Base-by-base conservation (phyloP, 1,139 yeast species). In the Debaryomyces coudertii region DNA sequence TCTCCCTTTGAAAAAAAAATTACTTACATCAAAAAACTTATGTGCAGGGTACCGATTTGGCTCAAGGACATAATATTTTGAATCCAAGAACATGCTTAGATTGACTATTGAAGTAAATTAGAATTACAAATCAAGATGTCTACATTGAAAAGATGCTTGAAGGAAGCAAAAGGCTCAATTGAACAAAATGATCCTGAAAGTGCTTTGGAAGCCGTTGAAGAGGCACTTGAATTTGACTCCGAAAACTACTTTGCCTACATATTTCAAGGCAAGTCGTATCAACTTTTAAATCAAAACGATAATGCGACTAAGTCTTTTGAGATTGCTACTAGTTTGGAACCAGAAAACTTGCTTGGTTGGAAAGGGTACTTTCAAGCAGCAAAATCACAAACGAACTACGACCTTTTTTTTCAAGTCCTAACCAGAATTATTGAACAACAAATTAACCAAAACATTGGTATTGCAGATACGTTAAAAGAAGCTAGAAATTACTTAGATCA, bases 281-380 rank as follows among this genome's bases (percentile, higher is more conserved):
- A 79, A 48, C 62, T 77, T 27, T 59, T 73, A 47, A 63, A 69
- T 12, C 64, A 78, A 5, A 49, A 61, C 7, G 61, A 61, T 1
- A 66, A 73, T 2, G 85, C 96, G 0, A 58, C 70, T 2, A 57
- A 59, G 2, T 68, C 50, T 1, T 88, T 87, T 55, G 55, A 62
- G 24, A 64, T 62, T 36, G 97, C 97, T 0, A 76, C 81, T 2
- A 58, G 64, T 3, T 44, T 85, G 1, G 81, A 85, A 29, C 80
- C 84, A 0, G 68, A 70, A 1, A 81, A 83, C 45, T 51, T 82
- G 1, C 62, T 79, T 23, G 95, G 93, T 0, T 90, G 95, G 96
- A 90, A 88, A 60, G 98, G 97, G 0, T 73, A 85, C 50, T 66
- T 82, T 50, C 75, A 67, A 38, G 57, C 79, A 1, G 69, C 69